phyloP scores from a whole-genome alignment of 2,329 filamentous ascomycete genomes.

The Penicillium sp. region DNA sequence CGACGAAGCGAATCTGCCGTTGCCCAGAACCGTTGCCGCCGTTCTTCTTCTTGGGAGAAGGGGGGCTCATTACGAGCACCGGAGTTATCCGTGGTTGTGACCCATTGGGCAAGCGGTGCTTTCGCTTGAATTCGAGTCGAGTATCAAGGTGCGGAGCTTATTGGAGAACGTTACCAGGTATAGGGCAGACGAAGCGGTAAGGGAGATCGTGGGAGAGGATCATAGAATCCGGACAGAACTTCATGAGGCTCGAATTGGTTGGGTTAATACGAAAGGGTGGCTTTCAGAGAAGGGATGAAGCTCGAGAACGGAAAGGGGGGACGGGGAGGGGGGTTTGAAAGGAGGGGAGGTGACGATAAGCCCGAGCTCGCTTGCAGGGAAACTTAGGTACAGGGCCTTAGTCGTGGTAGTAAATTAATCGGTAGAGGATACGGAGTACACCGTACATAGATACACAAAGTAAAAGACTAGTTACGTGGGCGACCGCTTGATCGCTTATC shows the following conservation, averaged over 20 bases:
- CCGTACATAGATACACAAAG: not conserved
- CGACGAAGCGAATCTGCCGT: conserved; percentile 67
- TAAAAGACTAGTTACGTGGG: not conserved
- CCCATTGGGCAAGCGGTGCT: conserved; percentile 28
- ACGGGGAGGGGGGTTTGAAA: not conserved
- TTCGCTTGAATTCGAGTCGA: not conserved
- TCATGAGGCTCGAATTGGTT: conserved; percentile 13
- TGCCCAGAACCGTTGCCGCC: conserved; percentile 30
- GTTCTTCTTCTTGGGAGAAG: conserved; percentile 37
- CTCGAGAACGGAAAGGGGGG: conserved; percentile 1
- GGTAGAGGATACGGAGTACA: not conserved
- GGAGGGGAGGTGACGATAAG: conserved; percentile 6
- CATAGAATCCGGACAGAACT: conserved; percentile 10
- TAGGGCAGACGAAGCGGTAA: conserved; percentile 12
- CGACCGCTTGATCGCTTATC: conserved; percentile 9
- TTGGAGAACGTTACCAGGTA: not conserved
- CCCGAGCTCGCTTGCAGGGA: not conserved
- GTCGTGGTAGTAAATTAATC: not conserved
- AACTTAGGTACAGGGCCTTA: not conserved
- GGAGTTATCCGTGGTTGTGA: conserved; percentile 31
- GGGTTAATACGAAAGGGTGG: conserved; percentile 6
- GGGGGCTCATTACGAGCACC: conserved; percentile 39
- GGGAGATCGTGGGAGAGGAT: conserved; percentile 11
- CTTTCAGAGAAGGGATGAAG: conserved; percentile 15
- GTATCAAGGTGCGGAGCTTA: conserved; percentile 2